These are phyloP conservation scores for Hypomyces rosellus DNA, from an alignment of 2,329 filamentous ascomycete species.

Conservation along the genomic window DNA sequence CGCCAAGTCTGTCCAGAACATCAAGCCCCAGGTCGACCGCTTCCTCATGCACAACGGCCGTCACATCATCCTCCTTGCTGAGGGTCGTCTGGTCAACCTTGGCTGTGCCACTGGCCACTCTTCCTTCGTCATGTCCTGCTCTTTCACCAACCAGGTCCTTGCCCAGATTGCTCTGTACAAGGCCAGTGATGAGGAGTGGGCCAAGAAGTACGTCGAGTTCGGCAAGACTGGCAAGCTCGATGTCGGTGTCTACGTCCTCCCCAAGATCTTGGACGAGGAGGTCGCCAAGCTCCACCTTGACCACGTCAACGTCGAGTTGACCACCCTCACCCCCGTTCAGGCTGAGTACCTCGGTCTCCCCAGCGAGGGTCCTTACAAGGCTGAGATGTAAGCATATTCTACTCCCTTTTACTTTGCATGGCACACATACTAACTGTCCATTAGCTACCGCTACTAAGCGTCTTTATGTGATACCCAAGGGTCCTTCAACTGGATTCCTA, in stretches of 20 bases:
- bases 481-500: slow-evolving; percentile 35
- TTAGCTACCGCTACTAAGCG: slow-evolving; percentile 41
- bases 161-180: slow-evolving; percentile 99
- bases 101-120: slow-evolving; percentile 99
- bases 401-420: neutral
- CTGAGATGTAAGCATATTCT: slow-evolving; percentile 64
- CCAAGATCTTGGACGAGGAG: slow-evolving; percentile 99
- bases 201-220: slow-evolving; percentile 94
- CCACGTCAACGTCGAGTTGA: slow-evolving; percentile 93
- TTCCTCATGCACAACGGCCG: slow-evolving; percentile 90
- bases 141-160: slow-evolving; percentile 99
- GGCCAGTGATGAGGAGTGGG: slow-evolving; percentile 78
- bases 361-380: slow-evolving; percentile 89
- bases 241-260: slow-evolving; percentile 84
- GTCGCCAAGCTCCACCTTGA: slow-evolving; percentile 88
- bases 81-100: slow-evolving; percentile 98
- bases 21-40: slow-evolving; percentile 99
- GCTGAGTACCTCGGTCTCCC: slow-evolving; percentile 90
- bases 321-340: slow-evolving; percentile 76
- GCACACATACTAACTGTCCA: slow-evolving; percentile 13
- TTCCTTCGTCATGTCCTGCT: slow-evolving; percentile 99
- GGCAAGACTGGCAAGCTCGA: slow-evolving; percentile 86
- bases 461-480: slow-evolving; percentile 27
- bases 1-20: slow-evolving; percentile 88
- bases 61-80: slow-evolving; percentile 96